Conservation (phyloP, 2,329 filamentous ascomycete species). For the Ceratocystis smalleyi region DNA sequence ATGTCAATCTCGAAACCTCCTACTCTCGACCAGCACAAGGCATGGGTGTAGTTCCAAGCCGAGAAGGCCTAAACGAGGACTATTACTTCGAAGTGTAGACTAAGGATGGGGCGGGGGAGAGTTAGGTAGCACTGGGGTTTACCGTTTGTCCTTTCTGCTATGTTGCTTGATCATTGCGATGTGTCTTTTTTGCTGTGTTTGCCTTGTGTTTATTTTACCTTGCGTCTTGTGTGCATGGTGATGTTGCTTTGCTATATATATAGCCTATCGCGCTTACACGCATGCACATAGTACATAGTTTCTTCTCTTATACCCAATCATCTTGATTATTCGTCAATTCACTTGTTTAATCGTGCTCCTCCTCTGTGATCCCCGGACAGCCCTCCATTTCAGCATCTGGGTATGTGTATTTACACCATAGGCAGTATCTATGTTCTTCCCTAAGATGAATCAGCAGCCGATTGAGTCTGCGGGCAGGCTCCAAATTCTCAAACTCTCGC, state of each 20-base stretch:
- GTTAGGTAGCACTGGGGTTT: neutral
- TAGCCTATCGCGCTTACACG: neutral
- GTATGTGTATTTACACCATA: constrained; percentile 87
- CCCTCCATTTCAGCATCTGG: constrained; percentile 61
- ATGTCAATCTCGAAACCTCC: constrained; percentile 68
- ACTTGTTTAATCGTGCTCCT: constrained; percentile 47
- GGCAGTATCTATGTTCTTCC: constrained; percentile 65
- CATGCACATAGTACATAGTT: neutral
- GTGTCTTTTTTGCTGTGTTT: neutral
- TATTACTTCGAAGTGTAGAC: constrained; percentile 71
- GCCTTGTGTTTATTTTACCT: neutral
- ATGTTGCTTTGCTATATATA: neutral
- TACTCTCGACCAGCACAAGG: constrained; percentile 54
- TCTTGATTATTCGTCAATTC: neutral
- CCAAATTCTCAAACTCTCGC: constrained; percentile 59
- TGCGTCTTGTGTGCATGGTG: neutral
- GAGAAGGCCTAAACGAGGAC: constrained; percentile 77
- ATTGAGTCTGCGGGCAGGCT: constrained; percentile 48
- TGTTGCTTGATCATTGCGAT: neutral
- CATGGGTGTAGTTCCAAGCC: constrained; percentile 59
- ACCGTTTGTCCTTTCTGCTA: neutral
- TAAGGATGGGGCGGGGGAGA: neutral
- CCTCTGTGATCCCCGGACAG: constrained; percentile 75
- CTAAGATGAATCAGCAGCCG: constrained; percentile 56
- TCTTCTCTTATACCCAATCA: constrained; percentile 4